Conservation (phyloP, 2,329 filamentous ascomycete species). For the Aspergillus costaricaensis region DNA sequence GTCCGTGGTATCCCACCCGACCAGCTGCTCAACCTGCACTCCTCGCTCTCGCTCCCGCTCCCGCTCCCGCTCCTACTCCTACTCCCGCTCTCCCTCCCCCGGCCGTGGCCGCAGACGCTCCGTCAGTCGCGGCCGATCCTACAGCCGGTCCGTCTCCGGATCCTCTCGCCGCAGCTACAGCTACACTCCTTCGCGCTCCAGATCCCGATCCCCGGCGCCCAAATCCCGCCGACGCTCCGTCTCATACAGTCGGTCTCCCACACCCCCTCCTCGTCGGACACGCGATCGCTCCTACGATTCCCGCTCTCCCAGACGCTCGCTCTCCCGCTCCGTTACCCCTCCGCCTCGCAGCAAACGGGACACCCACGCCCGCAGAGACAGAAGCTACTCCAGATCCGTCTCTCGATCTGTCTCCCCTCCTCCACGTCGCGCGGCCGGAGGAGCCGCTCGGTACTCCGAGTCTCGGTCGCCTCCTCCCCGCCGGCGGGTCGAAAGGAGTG, state of each 20-base stretch:
- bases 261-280: conserved; percentile 26
- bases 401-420: conserved; percentile 35
- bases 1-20: conserved; percentile 52
- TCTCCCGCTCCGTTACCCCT: conserved; percentile 38
- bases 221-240: conserved; percentile 33
- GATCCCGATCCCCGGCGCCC: conserved; percentile 38
- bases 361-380: conserved; percentile 23
- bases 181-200: conserved; percentile 41
- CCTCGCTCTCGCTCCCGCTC: conserved; percentile 48
- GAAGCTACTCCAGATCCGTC: conserved; percentile 36
- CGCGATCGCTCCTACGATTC: conserved; percentile 33
- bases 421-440: conserved; percentile 23
- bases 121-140: conserved; percentile 30
- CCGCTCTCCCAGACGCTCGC: conserved; percentile 30
- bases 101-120: conserved; percentile 30
- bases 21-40: conserved; percentile 29
- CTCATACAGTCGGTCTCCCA: conserved; percentile 39
- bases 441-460: conserved; percentile 25
- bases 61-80: conserved; percentile 37
- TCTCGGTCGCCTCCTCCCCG: conserved; percentile 35
- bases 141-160: conserved; percentile 34
- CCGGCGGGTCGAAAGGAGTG: conserved; percentile 22
- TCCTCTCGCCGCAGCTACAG: conserved; percentile 36
- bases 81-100: conserved; percentile 41
- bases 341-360: conserved; percentile 23